phyloP scores from a whole-genome alignment of 2,329 filamentous ascomycete species.

The Paraconiothyrium brasiliense region DNA sequence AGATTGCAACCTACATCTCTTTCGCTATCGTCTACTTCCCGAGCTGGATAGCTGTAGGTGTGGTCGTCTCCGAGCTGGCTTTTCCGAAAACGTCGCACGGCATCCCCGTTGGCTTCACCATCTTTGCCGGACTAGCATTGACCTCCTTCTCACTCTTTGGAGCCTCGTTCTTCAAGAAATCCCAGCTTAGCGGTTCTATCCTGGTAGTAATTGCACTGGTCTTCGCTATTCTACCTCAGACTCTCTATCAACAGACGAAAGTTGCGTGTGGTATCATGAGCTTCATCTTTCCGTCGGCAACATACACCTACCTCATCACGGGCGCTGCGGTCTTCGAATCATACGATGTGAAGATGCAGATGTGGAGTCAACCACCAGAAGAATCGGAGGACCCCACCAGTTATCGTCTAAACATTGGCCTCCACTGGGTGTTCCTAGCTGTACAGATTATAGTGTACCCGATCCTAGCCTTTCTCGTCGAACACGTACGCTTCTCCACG shows the following conservation, averaged over 20 bases:
- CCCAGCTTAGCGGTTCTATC: slow-evolving; percentile 37
- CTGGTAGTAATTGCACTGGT: slow-evolving; percentile 32
- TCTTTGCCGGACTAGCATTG: slow-evolving; percentile 35
- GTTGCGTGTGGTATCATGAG: slow-evolving; percentile 24
- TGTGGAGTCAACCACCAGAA: slow-evolving; percentile 19
- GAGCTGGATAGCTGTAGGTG: slow-evolving; percentile 34
- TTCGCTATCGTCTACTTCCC: slow-evolving; percentile 40
- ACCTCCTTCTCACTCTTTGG: slow-evolving; percentile 36
- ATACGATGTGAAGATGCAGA: slow-evolving; percentile 21
- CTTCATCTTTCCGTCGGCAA: slow-evolving; percentile 34
- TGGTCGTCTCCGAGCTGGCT: slow-evolving; percentile 29
- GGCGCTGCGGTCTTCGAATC: slow-evolving; percentile 32
- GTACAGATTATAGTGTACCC: slow-evolving; percentile 36
- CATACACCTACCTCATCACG: slow-evolving; percentile 39
- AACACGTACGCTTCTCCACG: slow-evolving; percentile 32
- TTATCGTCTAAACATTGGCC: slow-evolving; percentile 30
- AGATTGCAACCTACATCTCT: slow-evolving; percentile 33
- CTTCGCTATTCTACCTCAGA: slow-evolving; percentile 32
- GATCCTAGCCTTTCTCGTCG: slow-evolving; percentile 30
- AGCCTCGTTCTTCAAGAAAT: slow-evolving; percentile 37
- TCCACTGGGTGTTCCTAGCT: slow-evolving; percentile 33
- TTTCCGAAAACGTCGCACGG: slow-evolving; percentile 29
- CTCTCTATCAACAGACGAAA: slow-evolving; percentile 26
- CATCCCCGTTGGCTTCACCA: slow-evolving; percentile 31
- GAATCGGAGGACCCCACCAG: not conserved